Evolutionary conservation across 2,329 filamentous ascomycete species (phyloP).

Genomic region (Talaromyces sp.): DNA sequence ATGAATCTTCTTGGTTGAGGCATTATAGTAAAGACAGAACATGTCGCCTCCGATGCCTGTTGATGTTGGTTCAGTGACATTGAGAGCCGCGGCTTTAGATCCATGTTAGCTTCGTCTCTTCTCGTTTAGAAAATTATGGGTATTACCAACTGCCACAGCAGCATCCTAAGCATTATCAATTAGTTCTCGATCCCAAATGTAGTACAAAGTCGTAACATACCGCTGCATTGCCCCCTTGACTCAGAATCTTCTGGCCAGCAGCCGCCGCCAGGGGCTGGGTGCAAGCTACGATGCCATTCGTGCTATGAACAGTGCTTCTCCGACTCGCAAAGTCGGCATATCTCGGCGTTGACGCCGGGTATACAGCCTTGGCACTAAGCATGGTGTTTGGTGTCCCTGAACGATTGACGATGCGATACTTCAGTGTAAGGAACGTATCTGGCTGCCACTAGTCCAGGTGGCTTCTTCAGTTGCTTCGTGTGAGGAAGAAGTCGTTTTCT

Average conservation of each 20-base stretch:
- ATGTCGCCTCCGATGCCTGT: slow-evolving; percentile 97
- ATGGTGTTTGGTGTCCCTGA: not conserved
- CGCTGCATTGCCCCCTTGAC: slow-evolving; percentile 86
- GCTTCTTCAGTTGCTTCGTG: not conserved
- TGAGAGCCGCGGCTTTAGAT: slow-evolving; percentile 73
- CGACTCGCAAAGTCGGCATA: slow-evolving; percentile 58
- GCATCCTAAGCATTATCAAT: slow-evolving; percentile 64
- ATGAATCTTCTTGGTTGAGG: slow-evolving; percentile 73
- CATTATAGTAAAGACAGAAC: slow-evolving; percentile 92
- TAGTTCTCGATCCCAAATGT: slow-evolving; percentile 1
- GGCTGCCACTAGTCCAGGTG: not conserved
- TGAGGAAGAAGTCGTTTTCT: not conserved
- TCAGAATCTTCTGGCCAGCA: slow-evolving; percentile 80
- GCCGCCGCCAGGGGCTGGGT: slow-evolving; percentile 86
- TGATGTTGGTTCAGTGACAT: slow-evolving; percentile 87
- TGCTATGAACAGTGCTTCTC: slow-evolving; percentile 89
- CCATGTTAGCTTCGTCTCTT: slow-evolving; percentile 9
- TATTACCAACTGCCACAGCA: slow-evolving; percentile 82
- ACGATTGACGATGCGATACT: not conserved
- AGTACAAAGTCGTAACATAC: slow-evolving; percentile 52
- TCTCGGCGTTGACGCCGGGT: slow-evolving; percentile 45
- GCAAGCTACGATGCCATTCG: slow-evolving; percentile 84
- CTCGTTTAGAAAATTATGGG: not conserved
- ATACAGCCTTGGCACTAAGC: slow-evolving; percentile 44
- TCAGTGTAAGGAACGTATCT: not conserved